These are phyloP conservation scores for Alternaria brassicicola DNA, from an alignment of 2,329 filamentous ascomycete species.

Conservation along the genomic window DNA sequence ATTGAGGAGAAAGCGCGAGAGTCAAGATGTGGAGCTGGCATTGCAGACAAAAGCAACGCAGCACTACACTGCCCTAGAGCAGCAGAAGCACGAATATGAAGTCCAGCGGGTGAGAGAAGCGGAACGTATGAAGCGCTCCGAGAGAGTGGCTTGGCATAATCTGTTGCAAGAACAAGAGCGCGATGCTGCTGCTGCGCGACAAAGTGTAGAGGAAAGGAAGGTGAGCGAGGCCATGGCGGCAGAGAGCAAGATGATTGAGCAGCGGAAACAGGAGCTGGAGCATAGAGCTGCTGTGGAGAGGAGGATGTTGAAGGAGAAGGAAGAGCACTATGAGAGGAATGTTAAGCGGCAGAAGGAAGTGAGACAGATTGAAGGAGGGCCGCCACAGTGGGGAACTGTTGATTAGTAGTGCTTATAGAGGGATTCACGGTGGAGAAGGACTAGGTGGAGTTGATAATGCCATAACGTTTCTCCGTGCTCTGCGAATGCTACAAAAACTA, in stretches of 20 bases:
- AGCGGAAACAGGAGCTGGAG: constrained; percentile 36
- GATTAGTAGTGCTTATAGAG: constrained; percentile 19
- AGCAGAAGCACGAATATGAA: constrained; percentile 42
- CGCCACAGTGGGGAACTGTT: constrained; percentile 35
- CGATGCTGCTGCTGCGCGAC: constrained; percentile 28
- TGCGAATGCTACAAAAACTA: not conserved
- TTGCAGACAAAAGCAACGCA: constrained; percentile 25
- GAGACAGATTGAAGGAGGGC: constrained; percentile 37
- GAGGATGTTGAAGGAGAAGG: constrained; percentile 40
- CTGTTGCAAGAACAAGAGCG: constrained; percentile 39
- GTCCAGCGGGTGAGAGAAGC: constrained; percentile 38
- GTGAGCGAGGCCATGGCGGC: constrained; percentile 17
- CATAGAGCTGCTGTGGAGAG: constrained; percentile 35
- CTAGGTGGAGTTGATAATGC: not conserved
- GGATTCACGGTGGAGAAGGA: not conserved
- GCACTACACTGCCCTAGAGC: constrained; percentile 32
- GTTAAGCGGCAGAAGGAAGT: constrained; percentile 40
- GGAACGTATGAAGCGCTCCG: constrained; percentile 39
- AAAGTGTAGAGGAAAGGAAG: constrained; percentile 33
- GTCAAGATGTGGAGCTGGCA: constrained; percentile 33
- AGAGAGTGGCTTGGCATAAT: constrained; percentile 40
- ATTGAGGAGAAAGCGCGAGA: constrained; percentile 36
- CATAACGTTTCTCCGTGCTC: not conserved
- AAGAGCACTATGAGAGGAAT: constrained; percentile 43
- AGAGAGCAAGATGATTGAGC: constrained; percentile 31